Percentiles rank a stretch among this genome's conserved stretches.
Conservation (phyloP, 1,284 basidiomycete genomes). For the Fomitopsis betulina region DNA sequence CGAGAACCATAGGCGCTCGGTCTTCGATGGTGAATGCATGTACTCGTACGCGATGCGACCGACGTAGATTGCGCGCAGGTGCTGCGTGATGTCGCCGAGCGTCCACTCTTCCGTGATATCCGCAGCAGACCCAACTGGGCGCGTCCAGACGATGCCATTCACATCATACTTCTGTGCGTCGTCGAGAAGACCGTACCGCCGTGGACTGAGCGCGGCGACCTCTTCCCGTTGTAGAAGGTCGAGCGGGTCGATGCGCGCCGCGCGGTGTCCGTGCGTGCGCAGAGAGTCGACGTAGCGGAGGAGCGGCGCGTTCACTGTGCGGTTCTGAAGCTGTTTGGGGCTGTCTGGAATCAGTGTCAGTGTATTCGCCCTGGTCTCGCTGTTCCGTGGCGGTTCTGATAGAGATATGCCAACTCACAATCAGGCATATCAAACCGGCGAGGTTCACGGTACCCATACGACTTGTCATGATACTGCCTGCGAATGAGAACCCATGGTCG, state of each 20-base stretch:
- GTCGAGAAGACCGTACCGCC: conserved; percentile 70
- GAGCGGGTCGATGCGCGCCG: conserved; percentile 81
- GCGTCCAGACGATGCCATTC: conserved; percentile 77
- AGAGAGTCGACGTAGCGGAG: conserved; percentile 86
- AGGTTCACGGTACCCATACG: conserved; percentile 74
- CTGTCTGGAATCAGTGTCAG: conserved; percentile 50
- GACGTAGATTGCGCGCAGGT: conserved; percentile 73
- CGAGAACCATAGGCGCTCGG: conserved; percentile 82
- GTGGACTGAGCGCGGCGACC: conserved; percentile 76
- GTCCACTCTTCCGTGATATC: conserved; percentile 58
- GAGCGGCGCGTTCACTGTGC: conserved; percentile 70
- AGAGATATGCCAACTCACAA: conserved; percentile 47
- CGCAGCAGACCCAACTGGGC: conserved; percentile 39
- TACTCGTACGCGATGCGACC: conserved; percentile 87
- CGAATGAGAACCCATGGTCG: not conserved
- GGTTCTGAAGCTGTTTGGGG: conserved; percentile 68
- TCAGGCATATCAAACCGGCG: conserved; percentile 66
- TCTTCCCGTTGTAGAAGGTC: conserved; percentile 83
- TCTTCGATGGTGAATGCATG: conserved; percentile 80
- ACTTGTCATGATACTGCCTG: conserved; percentile 72
- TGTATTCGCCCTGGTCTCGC: too few relatives aligned
- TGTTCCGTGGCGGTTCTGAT: not conserved
- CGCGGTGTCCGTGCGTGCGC: conserved; percentile 75
- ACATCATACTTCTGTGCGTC: conserved; percentile 57
- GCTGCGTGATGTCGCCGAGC: conserved; percentile 63